Base-by-base conservation (phyloP, 164 flowering plant genomes). In the Umbilicus rupestris region DNA sequence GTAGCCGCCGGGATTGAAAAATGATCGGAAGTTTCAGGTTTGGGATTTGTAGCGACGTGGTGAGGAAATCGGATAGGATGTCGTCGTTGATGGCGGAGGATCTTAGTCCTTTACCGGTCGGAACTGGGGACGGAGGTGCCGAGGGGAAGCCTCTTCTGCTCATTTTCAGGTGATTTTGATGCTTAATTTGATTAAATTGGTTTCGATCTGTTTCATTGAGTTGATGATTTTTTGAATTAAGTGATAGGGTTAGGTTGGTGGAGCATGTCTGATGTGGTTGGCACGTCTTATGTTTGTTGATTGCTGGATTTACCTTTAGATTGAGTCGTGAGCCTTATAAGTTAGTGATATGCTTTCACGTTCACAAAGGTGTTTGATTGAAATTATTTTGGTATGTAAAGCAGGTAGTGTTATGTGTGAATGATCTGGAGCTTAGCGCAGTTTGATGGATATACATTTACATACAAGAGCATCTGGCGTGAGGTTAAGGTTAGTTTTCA, bases 51-150 rank as follows among this genome's bases (percentile, higher is more conserved):
- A 55, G 33, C 33, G 60, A 55, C 5, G 17, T 16, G 31, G 19
- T 55, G 31, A 88, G 84, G 73, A 69, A 82, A 17, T 75, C 72
- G 30, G 76, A 46, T 47, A 88, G 70, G 62, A 70, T 66, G 39
- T 71, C 70, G 49, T 86, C 84, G 65, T 80, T 64, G 59, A 77
- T 70, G 44, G 84, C 87, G 0, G 87, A 84, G 16, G 87, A 78
- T 65, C 85, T 80, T 3, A 73, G 69, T 31, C 91, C 91, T 44
- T 45, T 79, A 5, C 68, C 90, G 20, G 80, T 86, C 22, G 91
- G 82, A 66, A 88, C 78, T 86, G 94, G 3, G 90, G 74, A 0
- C 86, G 94, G n/a, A 81, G 81, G 16, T 19, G 60, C 80, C 17
- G 14, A 11, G 15, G 58, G 4, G 58, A 52, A 24, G 58, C 15